Percentiles rank a stretch among this genome's conserved stretches.
Conservation (phyloP, 257 asterid species). For the Solanum piurae region DNA sequence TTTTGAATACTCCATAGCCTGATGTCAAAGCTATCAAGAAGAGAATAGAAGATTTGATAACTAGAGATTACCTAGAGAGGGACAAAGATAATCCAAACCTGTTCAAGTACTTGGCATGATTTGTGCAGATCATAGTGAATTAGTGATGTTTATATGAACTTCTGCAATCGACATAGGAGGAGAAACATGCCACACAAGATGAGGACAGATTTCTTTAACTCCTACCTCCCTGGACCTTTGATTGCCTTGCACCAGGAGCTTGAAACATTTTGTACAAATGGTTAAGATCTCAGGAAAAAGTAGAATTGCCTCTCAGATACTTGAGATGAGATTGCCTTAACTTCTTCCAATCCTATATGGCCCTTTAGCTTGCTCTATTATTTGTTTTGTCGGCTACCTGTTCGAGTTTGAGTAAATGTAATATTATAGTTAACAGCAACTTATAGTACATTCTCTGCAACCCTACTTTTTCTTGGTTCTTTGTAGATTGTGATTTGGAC, state of each 20-base stretch:
- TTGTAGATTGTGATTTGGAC: background rate
- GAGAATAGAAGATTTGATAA: conserved; percentile 92
- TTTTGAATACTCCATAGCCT: conserved; percentile 36
- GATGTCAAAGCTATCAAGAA: conserved; percentile 97
- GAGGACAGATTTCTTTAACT: conserved; percentile 3
- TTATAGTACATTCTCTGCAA: background rate
- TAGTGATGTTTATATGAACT: background rate
- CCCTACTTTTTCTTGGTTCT: background rate
- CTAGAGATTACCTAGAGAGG: conserved; percentile 86
- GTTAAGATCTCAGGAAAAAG: background rate
- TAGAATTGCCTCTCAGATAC: background rate
- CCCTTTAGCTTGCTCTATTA: background rate
- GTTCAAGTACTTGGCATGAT: conserved; percentile 95
- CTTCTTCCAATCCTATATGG: background rate
- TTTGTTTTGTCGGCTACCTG: background rate
- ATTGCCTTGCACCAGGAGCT: conserved; percentile 6
- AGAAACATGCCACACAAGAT: background rate
- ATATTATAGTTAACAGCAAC: background rate
- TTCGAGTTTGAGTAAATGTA: background rate
- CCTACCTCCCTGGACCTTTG: background rate
- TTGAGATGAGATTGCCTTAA: background rate
- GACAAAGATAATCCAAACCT: conserved; percentile 89
- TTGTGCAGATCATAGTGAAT: background rate
- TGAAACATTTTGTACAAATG: conserved; percentile 7
- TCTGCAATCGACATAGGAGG: background rate